Base-by-base conservation (phyloP, 2,329 filamentous ascomycete genomes). In the Ophiostoma ulmi region DNA sequence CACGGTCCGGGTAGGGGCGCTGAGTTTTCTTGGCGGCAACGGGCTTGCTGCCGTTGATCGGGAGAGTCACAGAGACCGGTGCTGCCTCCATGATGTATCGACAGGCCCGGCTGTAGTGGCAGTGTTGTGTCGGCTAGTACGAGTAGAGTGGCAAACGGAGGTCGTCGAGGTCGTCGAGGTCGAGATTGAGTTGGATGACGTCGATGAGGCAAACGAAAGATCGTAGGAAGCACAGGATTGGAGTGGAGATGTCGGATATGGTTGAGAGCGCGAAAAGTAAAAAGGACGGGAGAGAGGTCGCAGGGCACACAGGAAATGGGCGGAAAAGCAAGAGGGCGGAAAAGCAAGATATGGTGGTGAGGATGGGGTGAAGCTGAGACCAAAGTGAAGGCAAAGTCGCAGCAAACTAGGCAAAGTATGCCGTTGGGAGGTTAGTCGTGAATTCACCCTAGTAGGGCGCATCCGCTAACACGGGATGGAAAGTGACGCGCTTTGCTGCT, bases 21-120 rank as follows among this genome's bases (percentile, higher is more conserved):
- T 22, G 20, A 8, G 22, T 48, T 8, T 22, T n/a, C 65, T 26
- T 17, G 10, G n/a, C n/a, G 5, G 26, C 65, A 14, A 22, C 65
- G 4, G 65, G 65, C 66, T 68, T 68, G 66, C 66, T 36, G 41
- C 41, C 41, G 66, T 68, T 55, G 66, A 48, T 67, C 13, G 66
- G 66, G 14, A 68, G 39, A 11, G 41, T 36, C 13, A 68, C 44
- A 14, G 66, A 38, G 8, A 38, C 39, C 65, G 63, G 20, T 38
- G n/a, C 63, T 39, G 35, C 22, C 38, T 67, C 65, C 65, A 67
- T 67, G 22, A 22, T 67, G n/a, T 48, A 31, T 44, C 7, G 31
- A 17, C 13, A 63, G 6, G 14, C 5, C 58, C 13, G 26, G 36
- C 36, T 11, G 35, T 22, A 36, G 26, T 17, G 13, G 35, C 7